These are phyloP conservation scores for Paxillus ammoniavirescens DNA, from an alignment of 768 basidiomycete species.

Conservation along the genomic window DNA sequence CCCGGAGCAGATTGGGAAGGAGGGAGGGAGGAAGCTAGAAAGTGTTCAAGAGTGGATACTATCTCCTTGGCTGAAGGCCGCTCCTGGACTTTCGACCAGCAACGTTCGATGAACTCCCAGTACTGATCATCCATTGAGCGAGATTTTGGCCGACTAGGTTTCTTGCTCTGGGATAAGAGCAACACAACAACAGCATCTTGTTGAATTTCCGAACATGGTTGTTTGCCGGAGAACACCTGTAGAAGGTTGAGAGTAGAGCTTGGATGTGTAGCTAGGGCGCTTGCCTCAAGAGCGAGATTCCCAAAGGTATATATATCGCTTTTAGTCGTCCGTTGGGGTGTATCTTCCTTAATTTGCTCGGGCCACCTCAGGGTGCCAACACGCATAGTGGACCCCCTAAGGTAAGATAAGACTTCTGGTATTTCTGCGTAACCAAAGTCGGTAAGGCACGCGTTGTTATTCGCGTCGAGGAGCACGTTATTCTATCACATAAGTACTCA, in stretches of 20 bases:
- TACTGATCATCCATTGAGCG: conserved; percentile 1
- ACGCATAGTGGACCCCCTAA: conserved; percentile 25
- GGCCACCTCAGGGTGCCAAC: conserved; percentile 41
- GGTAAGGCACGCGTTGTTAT: conserved; percentile 35
- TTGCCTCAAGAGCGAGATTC: conserved; percentile 31
- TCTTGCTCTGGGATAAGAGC: neutral
- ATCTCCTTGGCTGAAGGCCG: neutral
- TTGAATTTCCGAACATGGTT: conserved; percentile 10
- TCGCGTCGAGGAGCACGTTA: conserved; percentile 13
- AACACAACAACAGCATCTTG: conserved; percentile 6
- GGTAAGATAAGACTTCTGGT: conserved; percentile 1
- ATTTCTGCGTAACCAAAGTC: conserved; percentile 40
- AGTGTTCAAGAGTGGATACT: neutral
- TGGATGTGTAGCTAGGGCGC: neutral
- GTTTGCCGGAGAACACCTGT: conserved; percentile 23
- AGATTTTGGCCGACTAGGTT: conserved; percentile 3
- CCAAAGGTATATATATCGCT: conserved; percentile 22
- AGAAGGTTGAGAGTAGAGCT: neutral
- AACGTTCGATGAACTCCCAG: conserved; percentile 10
- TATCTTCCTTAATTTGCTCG: conserved; percentile 23
- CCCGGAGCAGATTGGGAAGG: neutral
- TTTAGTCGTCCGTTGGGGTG: neutral
- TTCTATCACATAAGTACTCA: conserved; percentile 8
- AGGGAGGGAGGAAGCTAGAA: neutral
- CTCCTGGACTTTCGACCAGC: conserved; percentile 1